These are phyloP conservation scores for Saprolegnia parasitica DNA, from an alignment of 352 stramenopile genomes.

Conservation along the genomic window DNA sequence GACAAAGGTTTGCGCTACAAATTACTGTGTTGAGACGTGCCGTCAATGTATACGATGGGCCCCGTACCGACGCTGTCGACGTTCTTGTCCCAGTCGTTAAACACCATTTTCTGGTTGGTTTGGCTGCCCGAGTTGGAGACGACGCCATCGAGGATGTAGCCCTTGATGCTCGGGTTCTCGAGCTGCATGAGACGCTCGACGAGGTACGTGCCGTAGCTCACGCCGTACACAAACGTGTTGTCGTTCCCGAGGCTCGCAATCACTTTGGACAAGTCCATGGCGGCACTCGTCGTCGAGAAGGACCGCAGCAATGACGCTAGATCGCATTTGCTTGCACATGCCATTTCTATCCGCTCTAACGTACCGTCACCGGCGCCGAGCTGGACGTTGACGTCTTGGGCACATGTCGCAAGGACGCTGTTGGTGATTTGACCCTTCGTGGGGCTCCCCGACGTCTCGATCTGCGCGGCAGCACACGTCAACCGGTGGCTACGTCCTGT, in stretches of 20 bases:
- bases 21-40: no score
- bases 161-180: constrained; percentile 35
- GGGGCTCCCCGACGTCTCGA: constrained; percentile 36
- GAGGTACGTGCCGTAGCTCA: constrained; percentile 73
- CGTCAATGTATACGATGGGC: not conserved
- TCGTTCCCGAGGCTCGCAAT: constrained; percentile 29
- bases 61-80: constrained; percentile 35
- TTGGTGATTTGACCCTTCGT: constrained; percentile 30
- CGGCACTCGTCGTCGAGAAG: constrained; percentile 46
- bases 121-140: constrained; percentile 33
- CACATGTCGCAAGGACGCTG: constrained; percentile 36
- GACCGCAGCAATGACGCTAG: constrained; percentile 31
- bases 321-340: no score
- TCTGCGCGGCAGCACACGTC: constrained; percentile 42
- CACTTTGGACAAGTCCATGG: constrained; percentile 36
- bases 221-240: constrained; percentile 49
- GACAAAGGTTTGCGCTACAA: constrained; percentile 33
- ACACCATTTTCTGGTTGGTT: constrained; percentile 4
- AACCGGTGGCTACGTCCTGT: constrained; percentile 43
- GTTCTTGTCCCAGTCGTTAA: constrained; percentile 35
- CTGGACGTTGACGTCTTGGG: constrained; percentile 37
- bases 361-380: constrained; percentile 35
- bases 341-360: no score
- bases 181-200: constrained; percentile 46
- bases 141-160: constrained; percentile 53